Base-by-base conservation (phyloP, 495 filamentous ascomycete genomes). In the Podospora australis region DNA sequence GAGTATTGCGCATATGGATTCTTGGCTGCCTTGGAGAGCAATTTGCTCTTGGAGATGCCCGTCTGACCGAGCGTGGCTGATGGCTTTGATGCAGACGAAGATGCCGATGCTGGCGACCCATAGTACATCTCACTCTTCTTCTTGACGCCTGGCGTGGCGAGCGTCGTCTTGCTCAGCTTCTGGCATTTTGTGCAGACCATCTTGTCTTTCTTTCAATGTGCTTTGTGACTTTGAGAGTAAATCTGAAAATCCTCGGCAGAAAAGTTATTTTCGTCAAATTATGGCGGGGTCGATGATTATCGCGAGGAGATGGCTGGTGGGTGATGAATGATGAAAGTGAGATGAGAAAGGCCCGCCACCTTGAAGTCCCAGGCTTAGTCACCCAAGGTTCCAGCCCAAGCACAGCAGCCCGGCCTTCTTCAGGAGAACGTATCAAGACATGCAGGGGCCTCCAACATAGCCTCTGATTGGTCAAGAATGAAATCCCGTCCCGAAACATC, bases 101-200 rank as follows among this genome's bases (percentile, higher is more conserved):
- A 74, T 2, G 63, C 50, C 2, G 61, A 68, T 22, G 73, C 71
- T 2, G 79, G 67, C 1, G 81, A 85, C 43, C 83, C 82, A 58
- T 81, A 77, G 70, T 87, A 87, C 72, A 86, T 79, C 29, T 87
- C 83, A 59, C 66, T 78, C 66, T 83, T 84, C 62, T 77, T 79
- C 62, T 87, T 85, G 54, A 87, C 83, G 25, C 73, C 74, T 0
- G 83, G 83, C 1, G 83, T 86, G 48, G 80, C 80, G 38, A 87
- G 77, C 22, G 79, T 71, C 17, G 83, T 86, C 38, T 81, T 80
- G 42, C 75, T 65, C 25, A 77, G 74, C 53, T 80, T 81, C 53
- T 79, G 71, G 55, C 83, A 87, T 71, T 83, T 83, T 45, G 71
- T 60, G 69, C 83, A 87, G 43, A 87, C 82, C 82, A 87, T 86